Evolutionary conservation across 306 rosid species (phyloP).

Genomic region (Neltuma alba): DNA sequence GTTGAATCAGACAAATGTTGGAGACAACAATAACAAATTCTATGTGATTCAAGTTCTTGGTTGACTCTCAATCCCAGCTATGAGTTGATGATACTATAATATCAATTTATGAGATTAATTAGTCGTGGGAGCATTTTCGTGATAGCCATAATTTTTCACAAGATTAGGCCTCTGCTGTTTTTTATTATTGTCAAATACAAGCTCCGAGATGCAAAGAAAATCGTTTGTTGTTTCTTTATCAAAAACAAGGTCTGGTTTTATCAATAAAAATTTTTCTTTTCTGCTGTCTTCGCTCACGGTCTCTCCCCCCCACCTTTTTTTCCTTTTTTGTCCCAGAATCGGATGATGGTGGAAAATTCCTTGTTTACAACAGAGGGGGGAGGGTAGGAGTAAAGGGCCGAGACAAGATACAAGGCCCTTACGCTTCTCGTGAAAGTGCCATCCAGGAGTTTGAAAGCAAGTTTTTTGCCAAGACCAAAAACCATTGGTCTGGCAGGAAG

Average conservation of each 20-base stretch:
- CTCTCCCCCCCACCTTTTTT: conserved; percentile 11
- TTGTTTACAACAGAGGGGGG: conserved; percentile 94
- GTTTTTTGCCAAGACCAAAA: conserved; percentile 77
- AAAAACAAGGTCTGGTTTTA: background rate
- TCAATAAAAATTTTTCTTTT: background rate
- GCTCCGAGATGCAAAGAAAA: background rate
- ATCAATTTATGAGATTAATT: background rate
- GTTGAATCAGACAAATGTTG: conserved; percentile 89
- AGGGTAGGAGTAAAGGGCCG: conserved; percentile 95
- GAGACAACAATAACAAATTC: conserved; percentile 86
- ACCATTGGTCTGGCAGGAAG: conserved; percentile 69
- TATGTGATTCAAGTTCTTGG: conserved; percentile 88
- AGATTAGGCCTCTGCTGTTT: background rate
- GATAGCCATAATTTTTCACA: background rate
- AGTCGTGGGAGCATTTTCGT: conserved; percentile 23
- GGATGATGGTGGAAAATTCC: conserved; percentile 69
- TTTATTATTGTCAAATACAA: background rate
- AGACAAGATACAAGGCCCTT: conserved; percentile 72
- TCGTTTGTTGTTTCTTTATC: background rate
- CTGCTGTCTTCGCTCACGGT: conserved; percentile 18
- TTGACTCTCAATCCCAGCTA: conserved; percentile 36
- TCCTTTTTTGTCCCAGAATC: conserved; percentile 79
- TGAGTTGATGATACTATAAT: conserved; percentile 3
- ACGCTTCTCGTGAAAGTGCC: conserved; percentile 52
- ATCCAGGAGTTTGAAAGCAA: conserved; percentile 68